phyloP scores from a whole-genome alignment of 176 grass and related monocot genomes.

The bread wheat (Triticum aestivum) region IWGSC_CS_RefSeq_v2.1 NC_057804.1:403947927-403948426 shows the following conservation, averaged over 20 bases:
- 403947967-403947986: neutral
- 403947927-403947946: neutral
- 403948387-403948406: constrained; percentile 81
- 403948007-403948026: neutral
- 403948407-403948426: constrained; percentile 82
- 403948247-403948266: constrained; percentile 36
- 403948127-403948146: constrained; percentile 14
- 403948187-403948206: neutral
- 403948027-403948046: constrained; percentile 22
- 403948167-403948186: neutral
- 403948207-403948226: neutral
- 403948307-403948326: constrained; percentile 88
- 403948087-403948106: constrained; percentile 19
- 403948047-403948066: neutral
- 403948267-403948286: constrained; percentile 91
- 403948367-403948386: constrained; percentile 65
- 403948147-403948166: constrained; percentile 35
- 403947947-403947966: neutral
- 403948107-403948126: neutral
- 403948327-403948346: constrained; percentile 94
- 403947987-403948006: neutral
- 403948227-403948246: neutral
- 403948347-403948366: constrained; percentile 70
- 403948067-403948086: neutral
- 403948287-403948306: constrained; percentile 83